Evolutionary conservation across 345 rosid genomes (phyloP), one percentile per base, ranked within the genome.

Genomic region (Syzygium grande): DNA sequence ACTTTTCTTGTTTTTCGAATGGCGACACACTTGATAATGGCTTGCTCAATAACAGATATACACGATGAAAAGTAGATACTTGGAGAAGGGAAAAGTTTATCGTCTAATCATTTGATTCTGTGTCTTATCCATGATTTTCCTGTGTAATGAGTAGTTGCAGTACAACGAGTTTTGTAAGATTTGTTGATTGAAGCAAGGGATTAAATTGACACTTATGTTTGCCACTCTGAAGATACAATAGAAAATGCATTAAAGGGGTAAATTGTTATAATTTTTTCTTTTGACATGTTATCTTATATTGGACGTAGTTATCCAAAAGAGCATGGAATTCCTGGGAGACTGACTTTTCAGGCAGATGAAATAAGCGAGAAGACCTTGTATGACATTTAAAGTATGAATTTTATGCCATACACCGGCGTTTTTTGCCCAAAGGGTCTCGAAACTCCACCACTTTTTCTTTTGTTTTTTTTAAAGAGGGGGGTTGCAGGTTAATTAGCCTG

Each of bases 401-500:
- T 68, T 68, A 68, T 68, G 10, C 46, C 46, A 34, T 30, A 65
- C 8, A 65, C 41, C 1, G 1, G 38, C 3, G 38, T 65, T 65
- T 65, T 65, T 34, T 65, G 29, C 41, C 77, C 41, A 65, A 65
- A 22, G 29, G 78, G 22, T 65, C 19, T 65, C 7, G 41, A 65
- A 30, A 65, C 78, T 29, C 16, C 4, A 5, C 41, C 21, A 7
- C 9, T 15, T 65, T 29, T 15, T 22, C 0, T 21, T 58, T 29
- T n/a, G 5, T 61, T n/a, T n/a, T 0, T 61, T 13, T 14, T n/a
- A 2, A 0, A 0, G 30, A 15, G 68, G 65, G 68, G 10, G 19
- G 16, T 1, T 53, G 55, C 21, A 8, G 38, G 29, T 54, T 54
- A 54, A 54, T 54, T 54, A 53, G 21, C 55, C 55, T 53, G 55